Evolutionary conservation across 2,329 filamentous ascomycete genomes (phyloP).

Genomic region (Atkinsonella hypoxylon): DNA sequence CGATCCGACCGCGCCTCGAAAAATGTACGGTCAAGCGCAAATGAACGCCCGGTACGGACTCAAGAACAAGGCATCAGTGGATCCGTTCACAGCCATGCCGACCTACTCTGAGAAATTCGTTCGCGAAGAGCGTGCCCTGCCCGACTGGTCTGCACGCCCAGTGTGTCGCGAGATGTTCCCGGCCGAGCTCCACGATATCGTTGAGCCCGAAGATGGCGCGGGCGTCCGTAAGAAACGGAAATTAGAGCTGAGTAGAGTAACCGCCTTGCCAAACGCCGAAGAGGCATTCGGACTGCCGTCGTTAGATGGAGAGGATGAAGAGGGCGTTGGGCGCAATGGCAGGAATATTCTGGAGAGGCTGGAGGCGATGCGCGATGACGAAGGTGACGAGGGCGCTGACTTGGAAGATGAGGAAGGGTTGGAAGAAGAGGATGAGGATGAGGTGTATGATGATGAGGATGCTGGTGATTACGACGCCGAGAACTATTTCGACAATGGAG

Average conservation of each 20-base stretch:
- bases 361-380: constrained; percentile 36
- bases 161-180: constrained; percentile 44
- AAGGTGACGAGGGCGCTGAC: constrained; percentile 35
- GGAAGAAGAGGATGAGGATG: constrained; percentile 35
- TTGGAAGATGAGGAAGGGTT: constrained; percentile 38
- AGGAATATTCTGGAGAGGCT: constrained; percentile 31
- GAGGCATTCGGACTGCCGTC: constrained; percentile 33
- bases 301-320: constrained; percentile 18
- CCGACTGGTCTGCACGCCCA: constrained; percentile 38
- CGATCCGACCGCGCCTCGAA: constrained; percentile 28
- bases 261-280: constrained; percentile 35
- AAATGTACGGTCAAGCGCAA: constrained; percentile 45
- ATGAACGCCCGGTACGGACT: constrained; percentile 43
- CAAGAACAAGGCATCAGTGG: constrained; percentile 41
- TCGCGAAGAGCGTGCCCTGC: constrained; percentile 38
- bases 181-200: constrained; percentile 39
- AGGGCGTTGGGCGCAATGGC: constrained; percentile 16
- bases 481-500: constrained; percentile 46
- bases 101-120: constrained; percentile 45
- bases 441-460: constrained; percentile 44
- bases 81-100: constrained; percentile 47
- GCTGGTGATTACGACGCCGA: constrained; percentile 51
- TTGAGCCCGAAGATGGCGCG: constrained; percentile 31
- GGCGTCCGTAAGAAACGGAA: constrained; percentile 30
- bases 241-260: constrained; percentile 35